Percentiles rank a stretch among this genome's conserved stretches.
phyloP scores from a whole-genome alignment of 176 grass and related monocot species.

The Phragmites australis region DNA sequence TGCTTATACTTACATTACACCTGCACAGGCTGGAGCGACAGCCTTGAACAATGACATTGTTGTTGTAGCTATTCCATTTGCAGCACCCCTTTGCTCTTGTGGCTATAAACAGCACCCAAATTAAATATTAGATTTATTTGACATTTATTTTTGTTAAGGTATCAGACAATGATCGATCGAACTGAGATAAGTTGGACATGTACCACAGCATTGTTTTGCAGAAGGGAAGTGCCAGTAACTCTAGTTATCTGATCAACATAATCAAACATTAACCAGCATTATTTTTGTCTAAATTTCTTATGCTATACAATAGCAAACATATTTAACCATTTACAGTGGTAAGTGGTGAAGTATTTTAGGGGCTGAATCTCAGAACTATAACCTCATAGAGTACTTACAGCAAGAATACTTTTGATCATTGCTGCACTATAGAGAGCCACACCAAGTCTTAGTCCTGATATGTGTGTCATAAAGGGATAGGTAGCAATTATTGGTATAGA shows the following conservation, averaged over 20 bases:
- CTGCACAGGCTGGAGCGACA: conserved; percentile 62
- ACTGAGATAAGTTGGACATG: background rate
- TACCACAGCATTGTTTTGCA: conserved; percentile 94
- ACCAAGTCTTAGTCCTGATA: conserved; percentile 61
- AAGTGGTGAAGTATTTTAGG: background rate
- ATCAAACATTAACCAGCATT: background rate
- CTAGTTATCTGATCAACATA: conserved; percentile 62
- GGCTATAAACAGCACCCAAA: conserved; percentile 27
- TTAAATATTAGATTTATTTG: background rate
- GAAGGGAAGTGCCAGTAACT: conserved; percentile 64
- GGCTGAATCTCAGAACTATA: background rate
- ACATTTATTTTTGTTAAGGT: background rate
- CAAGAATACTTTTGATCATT: conserved; percentile 65
- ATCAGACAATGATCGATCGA: background rate
- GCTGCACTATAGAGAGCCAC: conserved; percentile 59
- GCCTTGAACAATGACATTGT: conserved; percentile 80
- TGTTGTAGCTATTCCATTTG: conserved; percentile 81
- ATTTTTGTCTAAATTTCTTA: background rate
- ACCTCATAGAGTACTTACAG: conserved; percentile 39
- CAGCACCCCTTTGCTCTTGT: conserved; percentile 87
- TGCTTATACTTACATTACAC: conserved; percentile 55
- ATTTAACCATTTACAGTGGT: background rate
- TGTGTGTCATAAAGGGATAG: conserved; percentile 66
- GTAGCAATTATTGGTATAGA: conserved; percentile 57
- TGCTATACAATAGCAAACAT: background rate